Base-by-base conservation (phyloP, 805 yeast species). In the Pichia nanzhaoensis region DNA sequence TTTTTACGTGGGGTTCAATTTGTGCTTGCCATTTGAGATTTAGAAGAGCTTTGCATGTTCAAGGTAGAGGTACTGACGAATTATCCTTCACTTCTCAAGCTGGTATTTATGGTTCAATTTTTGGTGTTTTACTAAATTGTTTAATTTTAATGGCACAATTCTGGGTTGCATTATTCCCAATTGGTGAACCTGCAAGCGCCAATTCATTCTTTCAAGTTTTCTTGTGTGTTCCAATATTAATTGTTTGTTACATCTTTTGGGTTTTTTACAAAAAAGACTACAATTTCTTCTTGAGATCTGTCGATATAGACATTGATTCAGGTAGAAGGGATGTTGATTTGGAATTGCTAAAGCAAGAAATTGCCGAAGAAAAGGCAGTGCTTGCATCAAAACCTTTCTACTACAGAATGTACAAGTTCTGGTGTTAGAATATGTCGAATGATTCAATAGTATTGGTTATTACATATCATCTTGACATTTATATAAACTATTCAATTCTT, bases 151-250 rank as follows among this genome's bases (percentile, higher is more conserved):
- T 75, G 47, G 84, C 88, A 21, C 90, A 84, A 64, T 84, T 86
- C 67, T 86, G 90, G 86, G 71, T 82, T 42, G 90, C 91, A 5
- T 65, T 82, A 33, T 85, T 70, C 70, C 95, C 95, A 42, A 58
- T 78, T 42, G 80, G 78, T 17, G 67, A 46, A 9, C 34, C 62
- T 14, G 76, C 82, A 36, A 67, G 63, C 56, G 81, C 84, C 4
- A 48, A 57, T 27, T 64, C 58, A 21, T 85, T 85, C 70, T 85
- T 85, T 69, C 65, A 72, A 55, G 67, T 74, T 22, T 83, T 79
- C 61, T 68, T 85, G 51, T 75, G 88, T 12, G 69, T 71, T 46
- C 85, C 85, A 21, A 71, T 84, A 44, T 69, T 81, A 34, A 37
- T 84, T 40, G 74, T 61, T 3, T 74, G 74, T 60, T 83, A 58